Evolutionary conservation across 768 basidiomycete genomes (phyloP).

Genomic region (Mycena rebaudengoi): DNA sequence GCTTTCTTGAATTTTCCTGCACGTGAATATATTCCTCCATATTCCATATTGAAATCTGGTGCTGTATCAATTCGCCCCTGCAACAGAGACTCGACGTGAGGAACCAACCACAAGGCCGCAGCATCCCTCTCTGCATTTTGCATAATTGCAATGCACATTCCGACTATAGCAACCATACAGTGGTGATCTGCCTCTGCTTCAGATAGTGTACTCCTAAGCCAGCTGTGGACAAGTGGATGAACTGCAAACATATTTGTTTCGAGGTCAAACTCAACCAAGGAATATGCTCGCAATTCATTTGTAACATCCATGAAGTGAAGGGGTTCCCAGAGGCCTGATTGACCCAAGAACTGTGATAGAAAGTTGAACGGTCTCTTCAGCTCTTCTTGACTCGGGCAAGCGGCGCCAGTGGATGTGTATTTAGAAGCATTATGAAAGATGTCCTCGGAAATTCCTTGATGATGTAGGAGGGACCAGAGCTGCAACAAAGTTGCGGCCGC

Average conservation of each 20-base stretch:
- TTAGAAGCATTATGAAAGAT: neutral
- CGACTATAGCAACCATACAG: neutral
- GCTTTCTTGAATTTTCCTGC: neutral
- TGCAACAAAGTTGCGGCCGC: neutral
- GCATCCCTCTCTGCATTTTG: neutral
- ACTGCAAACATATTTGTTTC: neutral
- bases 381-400: neutral
- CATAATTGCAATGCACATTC: neutral
- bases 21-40: neutral
- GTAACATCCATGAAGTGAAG: neutral
- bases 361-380: neutral
- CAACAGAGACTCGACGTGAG: neutral
- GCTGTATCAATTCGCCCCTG: neutral
- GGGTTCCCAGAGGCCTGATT: neutral
- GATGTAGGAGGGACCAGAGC: neutral
- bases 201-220: neutral
- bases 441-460: neutral
- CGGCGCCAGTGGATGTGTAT: too few species aligned
- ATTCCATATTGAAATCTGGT: neutral
- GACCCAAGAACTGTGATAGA: neutral
- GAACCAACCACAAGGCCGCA: neutral
- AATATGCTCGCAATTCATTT: neutral
- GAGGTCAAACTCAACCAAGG: neutral
- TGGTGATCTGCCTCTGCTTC: neutral
- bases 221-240: constrained; percentile 3